phyloP scores from a whole-genome alignment of 441 rosid genomes.

The Eruca vesicaria region DNA sequence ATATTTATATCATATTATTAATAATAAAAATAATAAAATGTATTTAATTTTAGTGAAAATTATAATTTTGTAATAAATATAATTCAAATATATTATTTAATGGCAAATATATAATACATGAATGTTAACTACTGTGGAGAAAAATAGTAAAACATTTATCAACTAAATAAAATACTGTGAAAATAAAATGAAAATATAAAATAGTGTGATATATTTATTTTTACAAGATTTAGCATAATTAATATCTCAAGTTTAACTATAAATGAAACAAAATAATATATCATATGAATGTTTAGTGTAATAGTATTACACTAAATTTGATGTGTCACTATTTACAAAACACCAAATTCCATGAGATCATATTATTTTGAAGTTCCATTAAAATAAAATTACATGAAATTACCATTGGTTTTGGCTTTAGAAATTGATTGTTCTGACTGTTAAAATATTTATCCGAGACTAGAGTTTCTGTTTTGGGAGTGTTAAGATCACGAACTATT shows the following conservation, averaged over 20 bases:
- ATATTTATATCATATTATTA: neutral
- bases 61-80: neutral
- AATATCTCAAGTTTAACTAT: neutral
- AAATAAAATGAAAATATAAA: neutral
- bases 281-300: neutral
- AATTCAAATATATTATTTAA: neutral
- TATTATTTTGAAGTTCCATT: neutral
- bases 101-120: neutral
- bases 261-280: neutral
- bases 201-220: neutral
- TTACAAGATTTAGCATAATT: neutral
- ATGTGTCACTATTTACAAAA: neutral
- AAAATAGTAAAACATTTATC: neutral
- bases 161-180: too few relatives aligned
- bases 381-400: neutral
- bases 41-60: neutral
- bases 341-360: neutral
- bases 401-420: neutral
- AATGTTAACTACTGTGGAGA: neutral
- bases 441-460: neutral
- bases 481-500: neutral
- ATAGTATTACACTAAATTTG: neutral
- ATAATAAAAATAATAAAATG: neutral
- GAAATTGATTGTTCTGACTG: neutral
- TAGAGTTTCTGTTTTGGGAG: neutral